A percentile compares a stretch with the other conserved stretches of the same genome.
These are phyloP conservation scores for Dendrobium catenatum DNA, from an alignment of 106 monocot species.

Conservation along the genomic window DNA sequence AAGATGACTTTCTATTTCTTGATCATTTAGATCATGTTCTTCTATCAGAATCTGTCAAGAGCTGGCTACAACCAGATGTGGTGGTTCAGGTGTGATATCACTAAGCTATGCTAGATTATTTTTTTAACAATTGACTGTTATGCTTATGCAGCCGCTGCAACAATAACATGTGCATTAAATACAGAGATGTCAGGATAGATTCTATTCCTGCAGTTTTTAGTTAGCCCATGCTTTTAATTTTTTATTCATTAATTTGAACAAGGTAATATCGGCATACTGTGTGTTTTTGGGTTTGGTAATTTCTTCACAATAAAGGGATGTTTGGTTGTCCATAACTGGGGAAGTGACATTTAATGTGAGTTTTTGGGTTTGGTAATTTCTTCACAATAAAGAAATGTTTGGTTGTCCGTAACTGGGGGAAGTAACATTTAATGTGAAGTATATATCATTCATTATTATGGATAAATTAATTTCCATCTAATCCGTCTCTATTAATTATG, in stretches of 20 bases:
- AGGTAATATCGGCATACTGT: background rate
- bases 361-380: background rate
- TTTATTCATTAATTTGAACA: background rate
- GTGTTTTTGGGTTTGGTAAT: background rate
- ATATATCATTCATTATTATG: no score
- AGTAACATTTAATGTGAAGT: no score
- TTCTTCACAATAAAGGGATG: background rate
- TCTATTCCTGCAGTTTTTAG: background rate
- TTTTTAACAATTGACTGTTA: background rate
- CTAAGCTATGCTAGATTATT: background rate
- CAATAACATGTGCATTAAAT: background rate
- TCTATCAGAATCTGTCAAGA: constrained; percentile 57
- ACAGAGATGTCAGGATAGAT: background rate
- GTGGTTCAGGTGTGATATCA: constrained; percentile 65
- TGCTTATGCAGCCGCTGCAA: background rate
- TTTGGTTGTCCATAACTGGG: background rate
- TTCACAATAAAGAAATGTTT: background rate
- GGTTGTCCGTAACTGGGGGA: background rate
- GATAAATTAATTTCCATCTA: no score
- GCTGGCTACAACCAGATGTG: constrained; percentile 57
- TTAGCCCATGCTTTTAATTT: background rate
- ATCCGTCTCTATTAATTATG: no score
- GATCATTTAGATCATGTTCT: constrained; percentile 80
- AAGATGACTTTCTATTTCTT: constrained; percentile 48
- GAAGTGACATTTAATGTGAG: background rate